phyloP scores from a whole-genome alignment of 2,329 filamentous ascomycete species.

The Penicillium sp. region DNA sequence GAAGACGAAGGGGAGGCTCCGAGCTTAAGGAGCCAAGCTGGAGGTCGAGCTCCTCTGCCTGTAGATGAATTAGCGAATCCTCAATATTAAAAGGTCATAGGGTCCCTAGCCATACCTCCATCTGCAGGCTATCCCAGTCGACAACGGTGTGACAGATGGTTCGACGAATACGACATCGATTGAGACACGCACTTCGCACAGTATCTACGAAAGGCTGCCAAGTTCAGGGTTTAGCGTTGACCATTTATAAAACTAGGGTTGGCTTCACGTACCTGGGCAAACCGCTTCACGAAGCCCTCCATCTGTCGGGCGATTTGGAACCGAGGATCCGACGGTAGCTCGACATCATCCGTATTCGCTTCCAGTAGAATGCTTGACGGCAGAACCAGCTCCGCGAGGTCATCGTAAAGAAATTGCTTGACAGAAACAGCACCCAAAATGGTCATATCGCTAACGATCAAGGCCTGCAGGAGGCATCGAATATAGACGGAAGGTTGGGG shows the following conservation, averaged over 20 bases:
- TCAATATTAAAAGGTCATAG: neutral
- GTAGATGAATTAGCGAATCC: slow-evolving; percentile 10
- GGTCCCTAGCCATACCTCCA: slow-evolving; percentile 54
- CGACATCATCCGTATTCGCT: slow-evolving; percentile 70
- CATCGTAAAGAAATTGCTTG: slow-evolving; percentile 73
- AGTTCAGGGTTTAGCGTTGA: slow-evolving; percentile 22
- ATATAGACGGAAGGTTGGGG: slow-evolving; percentile 82
- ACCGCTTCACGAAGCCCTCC: slow-evolving; percentile 62
- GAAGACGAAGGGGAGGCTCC: slow-evolving; percentile 58
- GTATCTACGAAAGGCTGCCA: slow-evolving; percentile 74
- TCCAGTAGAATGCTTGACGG: slow-evolving; percentile 70
- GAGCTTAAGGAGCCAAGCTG: slow-evolving; percentile 60
- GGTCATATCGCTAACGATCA: slow-evolving; percentile 70
- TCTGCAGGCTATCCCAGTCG: slow-evolving; percentile 80
- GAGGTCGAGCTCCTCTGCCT: slow-evolving; percentile 68
- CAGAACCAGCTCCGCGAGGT: slow-evolving; percentile 73
- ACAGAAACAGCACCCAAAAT: slow-evolving; percentile 67
- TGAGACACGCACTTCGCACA: slow-evolving; percentile 81
- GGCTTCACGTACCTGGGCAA: slow-evolving; percentile 44
- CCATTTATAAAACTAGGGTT: neutral
- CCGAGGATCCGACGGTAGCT: slow-evolving; percentile 69
- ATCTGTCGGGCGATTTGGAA: slow-evolving; percentile 71
- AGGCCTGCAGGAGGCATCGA: slow-evolving; percentile 71
- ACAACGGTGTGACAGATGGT: slow-evolving; percentile 80
- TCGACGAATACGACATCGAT: slow-evolving; percentile 82